phyloP scores from a whole-genome alignment of 805 yeast genomes.

The Danielia reshetovae region DNA sequence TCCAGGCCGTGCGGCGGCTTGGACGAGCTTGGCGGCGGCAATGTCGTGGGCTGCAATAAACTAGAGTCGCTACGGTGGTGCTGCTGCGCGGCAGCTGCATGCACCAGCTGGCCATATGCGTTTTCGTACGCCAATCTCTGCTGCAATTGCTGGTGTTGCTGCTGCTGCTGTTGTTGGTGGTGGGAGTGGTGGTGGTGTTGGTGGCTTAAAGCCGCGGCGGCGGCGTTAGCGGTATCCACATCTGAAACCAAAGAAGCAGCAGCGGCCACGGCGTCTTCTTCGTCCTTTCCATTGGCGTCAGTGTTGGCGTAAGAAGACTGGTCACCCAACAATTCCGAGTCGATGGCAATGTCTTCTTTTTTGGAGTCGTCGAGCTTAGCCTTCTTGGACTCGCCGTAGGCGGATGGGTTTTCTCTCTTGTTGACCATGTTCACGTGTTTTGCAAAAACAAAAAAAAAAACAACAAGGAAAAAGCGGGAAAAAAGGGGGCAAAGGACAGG shows the following conservation, averaged over 20 bases:
- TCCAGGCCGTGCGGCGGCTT: slow-evolving; percentile 73
- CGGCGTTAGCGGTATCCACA: slow-evolving; percentile 20
- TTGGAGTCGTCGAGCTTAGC: slow-evolving; percentile 12
- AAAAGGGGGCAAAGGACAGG: too few relatives aligned
- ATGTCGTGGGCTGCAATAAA: slow-evolving; percentile 33
- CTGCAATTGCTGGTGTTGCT: slow-evolving; percentile 19
- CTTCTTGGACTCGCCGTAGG: slow-evolving; percentile 14
- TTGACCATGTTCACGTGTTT: slow-evolving; percentile 10
- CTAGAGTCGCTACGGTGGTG: slow-evolving; percentile 17
- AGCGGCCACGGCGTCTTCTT: slow-evolving; percentile 24
- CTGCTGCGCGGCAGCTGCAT: slow-evolving; percentile 13
- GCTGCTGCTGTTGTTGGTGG: slow-evolving; percentile 18
- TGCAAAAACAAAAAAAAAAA: background rate
- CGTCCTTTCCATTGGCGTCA: slow-evolving; percentile 13
- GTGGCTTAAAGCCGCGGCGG: slow-evolving; percentile 21
- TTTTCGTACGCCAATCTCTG: slow-evolving; percentile 17
- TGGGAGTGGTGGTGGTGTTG: slow-evolving; percentile 21
- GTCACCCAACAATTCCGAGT: slow-evolving; percentile 41
- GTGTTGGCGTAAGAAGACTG: slow-evolving; percentile 28
- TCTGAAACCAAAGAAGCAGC: slow-evolving; percentile 27
- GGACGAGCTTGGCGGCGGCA: slow-evolving; percentile 19
- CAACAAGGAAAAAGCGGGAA: background rate
- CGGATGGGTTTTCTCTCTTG: slow-evolving; percentile 15
- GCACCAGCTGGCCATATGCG: slow-evolving; percentile 16
- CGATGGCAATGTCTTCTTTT: slow-evolving; percentile 31